Conservation (phyloP, 2,329 filamentous ascomycete genomes). For the Capronia epimyces region DNA sequence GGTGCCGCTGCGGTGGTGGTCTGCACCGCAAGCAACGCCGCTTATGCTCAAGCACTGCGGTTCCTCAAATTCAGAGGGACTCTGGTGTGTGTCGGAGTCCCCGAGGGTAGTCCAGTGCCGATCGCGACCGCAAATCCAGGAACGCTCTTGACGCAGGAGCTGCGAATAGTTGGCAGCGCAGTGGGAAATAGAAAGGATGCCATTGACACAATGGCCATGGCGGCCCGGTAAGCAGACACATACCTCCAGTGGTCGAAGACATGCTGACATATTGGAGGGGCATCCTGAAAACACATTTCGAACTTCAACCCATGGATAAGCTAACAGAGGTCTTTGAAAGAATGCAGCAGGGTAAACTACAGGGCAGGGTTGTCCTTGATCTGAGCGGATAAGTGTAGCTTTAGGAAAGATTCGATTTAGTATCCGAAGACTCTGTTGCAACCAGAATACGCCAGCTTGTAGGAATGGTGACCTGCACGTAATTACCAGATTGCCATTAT, state of each 20-base stretch:
- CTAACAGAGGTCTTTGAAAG: slow-evolving; percentile 44
- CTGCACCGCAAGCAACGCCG: slow-evolving; percentile 47
- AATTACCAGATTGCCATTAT: too few relatives aligned
- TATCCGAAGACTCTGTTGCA: not conserved
- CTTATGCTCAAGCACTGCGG: slow-evolving; percentile 46
- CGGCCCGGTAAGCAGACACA: slow-evolving; percentile 30
- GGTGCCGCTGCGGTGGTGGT: slow-evolving; percentile 59
- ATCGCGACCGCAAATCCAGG: slow-evolving; percentile 45
- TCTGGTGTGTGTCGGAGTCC: slow-evolving; percentile 50
- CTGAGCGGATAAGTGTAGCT: slow-evolving; percentile 27
- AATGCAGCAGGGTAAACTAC: slow-evolving; percentile 42
- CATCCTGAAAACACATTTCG: slow-evolving; percentile 43
- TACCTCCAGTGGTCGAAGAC: not conserved
- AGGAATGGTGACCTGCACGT: too few relatives aligned
- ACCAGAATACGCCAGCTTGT: not conserved
- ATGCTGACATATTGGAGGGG: slow-evolving; percentile 32
- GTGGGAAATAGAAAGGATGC: slow-evolving; percentile 50
- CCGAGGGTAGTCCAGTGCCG: slow-evolving; percentile 42
- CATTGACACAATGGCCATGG: slow-evolving; percentile 46
- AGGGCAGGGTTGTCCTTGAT: slow-evolving; percentile 47
- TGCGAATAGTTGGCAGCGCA: slow-evolving; percentile 46
- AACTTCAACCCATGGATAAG: slow-evolving; percentile 45
- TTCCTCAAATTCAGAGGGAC: slow-evolving; percentile 48
- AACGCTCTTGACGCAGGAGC: slow-evolving; percentile 39
- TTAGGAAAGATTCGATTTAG: not conserved